These are phyloP conservation scores for Cyclanthera cordifolia DNA, from an alignment of 306 rosid genomes.

Conservation along the genomic window DNA sequence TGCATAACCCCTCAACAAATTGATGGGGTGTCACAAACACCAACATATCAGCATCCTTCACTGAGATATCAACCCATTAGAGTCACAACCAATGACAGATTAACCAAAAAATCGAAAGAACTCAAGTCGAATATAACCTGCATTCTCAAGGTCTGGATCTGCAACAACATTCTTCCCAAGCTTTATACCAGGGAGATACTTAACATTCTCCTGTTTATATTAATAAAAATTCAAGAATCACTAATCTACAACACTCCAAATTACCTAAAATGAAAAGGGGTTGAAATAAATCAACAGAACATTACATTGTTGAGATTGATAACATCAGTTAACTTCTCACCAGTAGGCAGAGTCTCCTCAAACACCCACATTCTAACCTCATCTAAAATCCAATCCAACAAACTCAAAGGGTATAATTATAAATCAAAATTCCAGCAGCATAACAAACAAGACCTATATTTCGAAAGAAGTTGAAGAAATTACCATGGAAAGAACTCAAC, in stretches of 20 bases:
- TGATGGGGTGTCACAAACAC: constrained; percentile 93
- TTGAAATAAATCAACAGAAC: neutral
- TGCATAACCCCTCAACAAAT: constrained; percentile 84
- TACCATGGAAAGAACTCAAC: constrained; percentile 61
- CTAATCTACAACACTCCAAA: constrained; percentile 4
- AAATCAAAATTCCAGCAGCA: neutral
- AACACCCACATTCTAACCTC: constrained; percentile 94
- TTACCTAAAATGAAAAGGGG: constrained; percentile 6
- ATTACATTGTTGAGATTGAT: constrained; percentile 69
- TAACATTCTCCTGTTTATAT: constrained; percentile 68
- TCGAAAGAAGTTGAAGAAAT: neutral
- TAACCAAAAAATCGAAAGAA: neutral
- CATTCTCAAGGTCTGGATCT: constrained; percentile 64
- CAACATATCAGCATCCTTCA: constrained; percentile 70
- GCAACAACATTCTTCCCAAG: constrained; percentile 84
- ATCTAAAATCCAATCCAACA: constrained; percentile 36
- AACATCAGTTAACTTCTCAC: constrained; percentile 68
- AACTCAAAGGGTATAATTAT: neutral
- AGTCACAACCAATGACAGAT: neutral
- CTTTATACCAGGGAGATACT: constrained; percentile 77
- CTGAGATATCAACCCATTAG: constrained; percentile 31
- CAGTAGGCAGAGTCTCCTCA: constrained; percentile 63
- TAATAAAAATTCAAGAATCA: constrained; percentile 2
- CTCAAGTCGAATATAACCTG: constrained; percentile 36
- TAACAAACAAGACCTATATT: constrained; percentile 1